Evolutionary conservation across 2,329 filamentous ascomycete genomes (phyloP).

Genomic region (Aschersonia sp.): DNA sequence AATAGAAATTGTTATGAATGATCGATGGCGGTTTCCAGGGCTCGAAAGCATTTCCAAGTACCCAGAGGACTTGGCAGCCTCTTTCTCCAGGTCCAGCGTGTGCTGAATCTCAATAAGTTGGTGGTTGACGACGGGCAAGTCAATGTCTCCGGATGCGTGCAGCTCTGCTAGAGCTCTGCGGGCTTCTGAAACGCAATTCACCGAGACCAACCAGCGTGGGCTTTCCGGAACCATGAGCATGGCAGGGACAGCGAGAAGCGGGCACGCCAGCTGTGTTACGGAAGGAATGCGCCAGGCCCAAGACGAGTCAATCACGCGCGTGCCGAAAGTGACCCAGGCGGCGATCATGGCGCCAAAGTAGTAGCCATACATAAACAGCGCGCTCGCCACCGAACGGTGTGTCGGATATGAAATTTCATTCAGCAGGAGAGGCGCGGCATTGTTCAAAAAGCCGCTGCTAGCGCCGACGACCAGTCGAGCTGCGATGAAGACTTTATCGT

Average conservation of each 20-base stretch:
- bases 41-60: conserved; percentile 7
- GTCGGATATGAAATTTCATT: conserved; percentile 18
- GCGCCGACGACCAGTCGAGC: conserved; percentile 18
- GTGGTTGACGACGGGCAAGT: background rate
- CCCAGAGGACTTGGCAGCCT: conserved; percentile 7
- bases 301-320: conserved; percentile 7
- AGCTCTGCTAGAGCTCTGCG: conserved; percentile 27
- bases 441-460: conserved; percentile 13
- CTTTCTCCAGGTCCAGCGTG: background rate
- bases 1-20: conserved; percentile 4
- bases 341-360: conserved; percentile 22
- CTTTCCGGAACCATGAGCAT: conserved; percentile 30
- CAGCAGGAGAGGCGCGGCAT: conserved; percentile 16
- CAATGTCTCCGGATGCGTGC: background rate
- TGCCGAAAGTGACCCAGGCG: conserved; percentile 23
- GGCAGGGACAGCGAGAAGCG: conserved; percentile 19
- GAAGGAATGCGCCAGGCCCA: conserved; percentile 18
- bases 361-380: conserved; percentile 19
- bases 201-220: conserved; percentile 33
- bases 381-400: conserved; percentile 16
- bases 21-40: conserved; percentile 22
- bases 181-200: conserved; percentile 34
- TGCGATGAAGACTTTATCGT: conserved; percentile 19
- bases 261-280: conserved; percentile 17
- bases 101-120: background rate